A percentile compares a stretch with the other conserved stretches of the same genome.
These are phyloP conservation scores for Juncus effusus DNA, from an alignment of 176 grass and related monocot species.

Conservation along the genomic window DNA sequence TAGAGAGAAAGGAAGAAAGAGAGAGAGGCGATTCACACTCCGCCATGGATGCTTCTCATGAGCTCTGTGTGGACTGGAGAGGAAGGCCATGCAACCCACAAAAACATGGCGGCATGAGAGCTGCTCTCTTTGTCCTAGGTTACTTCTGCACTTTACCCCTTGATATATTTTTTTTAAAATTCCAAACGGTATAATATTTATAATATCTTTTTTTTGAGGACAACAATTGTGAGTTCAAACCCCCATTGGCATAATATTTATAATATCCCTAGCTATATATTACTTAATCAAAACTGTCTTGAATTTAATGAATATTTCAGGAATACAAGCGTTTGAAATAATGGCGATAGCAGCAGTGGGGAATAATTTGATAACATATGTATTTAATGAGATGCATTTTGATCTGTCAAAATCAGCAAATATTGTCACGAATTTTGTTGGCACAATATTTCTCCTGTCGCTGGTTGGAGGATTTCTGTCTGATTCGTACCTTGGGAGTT, in stretches of 20 bases:
- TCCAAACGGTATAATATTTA: no score
- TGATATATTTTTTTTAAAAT: no score
- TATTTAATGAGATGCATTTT: conserved; percentile 96
- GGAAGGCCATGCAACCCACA: conserved; percentile 54
- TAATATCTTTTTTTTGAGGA: no score
- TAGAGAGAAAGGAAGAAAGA: conserved; percentile 32
- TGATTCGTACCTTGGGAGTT: conserved; percentile 94
- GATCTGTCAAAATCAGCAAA: conserved; percentile 80
- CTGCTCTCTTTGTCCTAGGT: conserved; percentile 93
- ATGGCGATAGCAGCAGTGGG: conserved; percentile 97
- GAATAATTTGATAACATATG: conserved; percentile 99
- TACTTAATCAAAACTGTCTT: conserved; percentile 2
- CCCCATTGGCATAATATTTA: no score
- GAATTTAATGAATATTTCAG: conserved; percentile 29
- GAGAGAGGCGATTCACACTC: conserved; percentile 2
- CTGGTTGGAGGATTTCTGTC: conserved; percentile 87
- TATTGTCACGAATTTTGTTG: conserved; percentile 90
- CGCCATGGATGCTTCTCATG: conserved; percentile 21
- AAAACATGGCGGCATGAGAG: conserved; percentile 79
- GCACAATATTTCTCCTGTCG: conserved; percentile 82
- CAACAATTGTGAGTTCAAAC: no score
- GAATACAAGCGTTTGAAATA: conserved; percentile 92
- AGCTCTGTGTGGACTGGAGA: conserved; percentile 62
- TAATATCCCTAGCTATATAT: conserved; percentile 2
- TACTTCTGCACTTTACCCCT: background rate